Conservation (phyloP, 2,329 filamentous ascomycete species). For the Colletotrichum cordylinicola region DNA sequence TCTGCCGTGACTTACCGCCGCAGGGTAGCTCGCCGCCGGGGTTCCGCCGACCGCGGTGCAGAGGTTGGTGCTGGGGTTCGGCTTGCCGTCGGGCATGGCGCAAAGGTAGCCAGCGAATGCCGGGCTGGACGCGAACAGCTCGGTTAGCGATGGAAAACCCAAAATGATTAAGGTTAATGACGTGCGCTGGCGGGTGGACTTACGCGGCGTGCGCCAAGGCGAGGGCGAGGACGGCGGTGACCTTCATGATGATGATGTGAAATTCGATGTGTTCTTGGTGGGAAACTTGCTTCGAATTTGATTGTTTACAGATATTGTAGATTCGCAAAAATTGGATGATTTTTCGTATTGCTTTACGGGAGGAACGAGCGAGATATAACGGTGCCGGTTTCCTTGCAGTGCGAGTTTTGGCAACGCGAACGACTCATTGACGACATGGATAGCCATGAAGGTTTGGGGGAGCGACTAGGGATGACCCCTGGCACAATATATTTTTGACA, state of each 20-base stretch:
- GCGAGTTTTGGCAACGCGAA: neutral
- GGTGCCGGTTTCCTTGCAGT: neutral
- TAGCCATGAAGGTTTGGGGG: neutral
- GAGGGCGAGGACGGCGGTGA: neutral
- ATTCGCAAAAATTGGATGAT: rapidly evolving
- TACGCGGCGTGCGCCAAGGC: neutral
- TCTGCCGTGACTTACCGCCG: neutral
- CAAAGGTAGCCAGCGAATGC: neutral
- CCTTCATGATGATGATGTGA: neutral
- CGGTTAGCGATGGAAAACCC: neutral
- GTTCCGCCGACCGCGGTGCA: neutral
- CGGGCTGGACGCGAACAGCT: neutral
- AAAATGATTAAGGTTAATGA: neutral
- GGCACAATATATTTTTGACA: neutral
- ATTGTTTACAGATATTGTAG: neutral
- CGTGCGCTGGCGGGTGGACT: neutral
- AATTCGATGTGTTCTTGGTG: neutral
- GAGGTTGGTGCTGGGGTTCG: neutral
- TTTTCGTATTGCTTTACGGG: neutral
- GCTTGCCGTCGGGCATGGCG: neutral
- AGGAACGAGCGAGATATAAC: neutral
- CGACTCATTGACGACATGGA: neutral
- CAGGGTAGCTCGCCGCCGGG: neutral
- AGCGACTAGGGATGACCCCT: neutral
- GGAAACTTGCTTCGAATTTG: no score